These are phyloP conservation scores for Suillus fuscotomentosus DNA, from an alignment of 768 basidiomycete species.

Conservation along the genomic window DNA sequence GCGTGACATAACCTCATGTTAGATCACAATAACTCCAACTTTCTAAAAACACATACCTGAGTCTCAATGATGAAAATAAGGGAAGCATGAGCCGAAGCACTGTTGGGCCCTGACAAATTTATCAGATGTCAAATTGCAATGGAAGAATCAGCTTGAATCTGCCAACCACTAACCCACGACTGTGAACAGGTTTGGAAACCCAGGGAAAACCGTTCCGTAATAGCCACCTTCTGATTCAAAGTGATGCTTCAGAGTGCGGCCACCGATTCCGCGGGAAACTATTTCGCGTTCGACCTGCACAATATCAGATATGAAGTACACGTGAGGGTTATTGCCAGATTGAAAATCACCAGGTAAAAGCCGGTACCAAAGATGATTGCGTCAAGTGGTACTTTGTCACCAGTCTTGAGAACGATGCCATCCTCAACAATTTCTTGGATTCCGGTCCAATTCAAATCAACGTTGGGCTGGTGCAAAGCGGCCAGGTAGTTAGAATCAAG, in stretches of 20 bases:
- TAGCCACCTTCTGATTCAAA: conserved; percentile 51
- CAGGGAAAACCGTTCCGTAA: conserved; percentile 50
- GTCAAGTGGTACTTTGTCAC: conserved; percentile 50
- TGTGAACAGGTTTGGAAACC: conserved; percentile 54
- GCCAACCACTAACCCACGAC: conserved; percentile 40
- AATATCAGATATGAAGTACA: not conserved
- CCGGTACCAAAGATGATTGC: conserved; percentile 60
- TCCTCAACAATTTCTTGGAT: conserved; percentile 49
- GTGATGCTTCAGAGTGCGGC: conserved; percentile 42
- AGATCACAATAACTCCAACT: not conserved
- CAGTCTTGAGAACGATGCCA: conserved; percentile 49
- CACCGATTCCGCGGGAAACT: conserved; percentile 40
- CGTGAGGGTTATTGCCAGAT: not conserved
- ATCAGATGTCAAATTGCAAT: not conserved
- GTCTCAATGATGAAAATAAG: conserved; percentile 55
- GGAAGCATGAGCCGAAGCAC: conserved; percentile 56
- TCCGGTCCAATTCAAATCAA: conserved; percentile 46
- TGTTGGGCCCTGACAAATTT: conserved; percentile 47
- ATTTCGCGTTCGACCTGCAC: conserved; percentile 11
- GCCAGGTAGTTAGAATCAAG: conserved; percentile 58
- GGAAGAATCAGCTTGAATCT: not conserved
- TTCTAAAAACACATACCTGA: conserved; percentile 38
- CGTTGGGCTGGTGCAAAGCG: conserved; percentile 52
- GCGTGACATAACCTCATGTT: not conserved
- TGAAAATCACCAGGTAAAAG: conserved; percentile 42